Conservation (phyloP, 176 grass and related monocot genomes). For the Eragrostis curvula region DNA sequence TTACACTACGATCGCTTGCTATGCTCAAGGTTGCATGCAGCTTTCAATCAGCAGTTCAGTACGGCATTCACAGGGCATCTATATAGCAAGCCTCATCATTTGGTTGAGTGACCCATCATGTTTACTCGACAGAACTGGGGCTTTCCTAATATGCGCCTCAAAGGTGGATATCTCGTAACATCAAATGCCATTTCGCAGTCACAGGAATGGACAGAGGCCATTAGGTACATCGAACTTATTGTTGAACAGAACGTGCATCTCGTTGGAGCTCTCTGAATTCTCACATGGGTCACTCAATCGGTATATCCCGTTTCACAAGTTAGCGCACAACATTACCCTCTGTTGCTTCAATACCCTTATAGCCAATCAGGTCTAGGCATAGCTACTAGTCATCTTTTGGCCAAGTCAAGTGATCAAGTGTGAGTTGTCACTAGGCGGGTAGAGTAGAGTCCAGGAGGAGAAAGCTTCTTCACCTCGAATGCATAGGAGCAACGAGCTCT, state of each 20-base stretch:
- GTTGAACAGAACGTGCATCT: not conserved
- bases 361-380: not conserved
- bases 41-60: not conserved
- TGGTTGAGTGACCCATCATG: not conserved
- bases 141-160: slow-evolving; percentile 39
- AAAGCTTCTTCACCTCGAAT: slow-evolving; percentile 24
- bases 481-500: not conserved
- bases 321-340: slow-evolving; percentile 28
- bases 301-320: slow-evolving; percentile 40
- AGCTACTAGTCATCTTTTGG: slow-evolving; percentile 4
- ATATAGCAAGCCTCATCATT: slow-evolving; percentile 12
- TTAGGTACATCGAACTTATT: slow-evolving; percentile 35
- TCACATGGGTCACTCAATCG: slow-evolving; percentile 24
- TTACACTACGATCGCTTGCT: no score
- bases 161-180: slow-evolving; percentile 31
- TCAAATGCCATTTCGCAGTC: slow-evolving; percentile 22
- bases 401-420: not conserved
- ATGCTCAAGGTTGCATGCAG: not conserved
- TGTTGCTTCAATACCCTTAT: slow-evolving; percentile 24
- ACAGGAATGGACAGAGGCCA: slow-evolving; percentile 27
- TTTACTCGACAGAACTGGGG: slow-evolving; percentile 6
- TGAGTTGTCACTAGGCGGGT: slow-evolving; percentile 43
- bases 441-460: not conserved
- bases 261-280: slow-evolving; percentile 1
- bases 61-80: not conserved